A percentile compares a stretch with the other conserved stretches of the same genome.
These are phyloP conservation scores for Talaromyces sp. DNA, from an alignment of 2,329 filamentous ascomycete genomes.

Conservation along the genomic window DNA sequence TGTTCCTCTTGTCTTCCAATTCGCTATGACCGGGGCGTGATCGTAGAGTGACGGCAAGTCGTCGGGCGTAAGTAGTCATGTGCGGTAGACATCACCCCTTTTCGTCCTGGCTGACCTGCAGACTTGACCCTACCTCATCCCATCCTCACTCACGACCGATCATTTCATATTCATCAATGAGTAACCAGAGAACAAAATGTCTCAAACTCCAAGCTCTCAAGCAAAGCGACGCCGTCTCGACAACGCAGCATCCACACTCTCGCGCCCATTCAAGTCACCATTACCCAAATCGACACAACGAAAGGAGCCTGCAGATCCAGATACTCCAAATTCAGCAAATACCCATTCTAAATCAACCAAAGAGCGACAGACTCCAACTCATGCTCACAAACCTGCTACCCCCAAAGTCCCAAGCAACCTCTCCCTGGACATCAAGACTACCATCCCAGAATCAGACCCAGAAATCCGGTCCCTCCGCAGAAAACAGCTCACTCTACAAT, in stretches of 20 bases:
- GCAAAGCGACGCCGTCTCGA: conserved; percentile 62
- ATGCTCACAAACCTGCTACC: background rate
- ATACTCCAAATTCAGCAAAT: background rate
- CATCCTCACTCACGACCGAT: background rate
- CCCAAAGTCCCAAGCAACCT: background rate
- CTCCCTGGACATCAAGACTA: background rate
- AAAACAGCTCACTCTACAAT: conserved; percentile 33
- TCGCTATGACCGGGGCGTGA: background rate
- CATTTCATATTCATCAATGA: background rate
- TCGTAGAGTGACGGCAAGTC: conserved; percentile 8
- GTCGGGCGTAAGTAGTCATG: conserved; percentile 1
- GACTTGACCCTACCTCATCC: background rate
- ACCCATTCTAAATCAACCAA: too few species aligned
- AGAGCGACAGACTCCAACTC: background rate
- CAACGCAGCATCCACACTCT: conserved; percentile 56
- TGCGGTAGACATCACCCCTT: background rate
- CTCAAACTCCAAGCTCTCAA: conserved; percentile 4
- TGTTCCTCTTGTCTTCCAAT: background rate
- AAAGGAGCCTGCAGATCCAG: background rate
- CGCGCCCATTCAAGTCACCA: conserved; percentile 71
- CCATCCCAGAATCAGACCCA: conserved; percentile 22
- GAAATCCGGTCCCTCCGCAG: conserved; percentile 35
- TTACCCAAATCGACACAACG: conserved; percentile 45
- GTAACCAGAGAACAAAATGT: background rate
- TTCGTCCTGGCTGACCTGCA: background rate